phyloP scores from a whole-genome alignment of 192 early-diverging fungal species.

The Coemansia sp. region DNA sequence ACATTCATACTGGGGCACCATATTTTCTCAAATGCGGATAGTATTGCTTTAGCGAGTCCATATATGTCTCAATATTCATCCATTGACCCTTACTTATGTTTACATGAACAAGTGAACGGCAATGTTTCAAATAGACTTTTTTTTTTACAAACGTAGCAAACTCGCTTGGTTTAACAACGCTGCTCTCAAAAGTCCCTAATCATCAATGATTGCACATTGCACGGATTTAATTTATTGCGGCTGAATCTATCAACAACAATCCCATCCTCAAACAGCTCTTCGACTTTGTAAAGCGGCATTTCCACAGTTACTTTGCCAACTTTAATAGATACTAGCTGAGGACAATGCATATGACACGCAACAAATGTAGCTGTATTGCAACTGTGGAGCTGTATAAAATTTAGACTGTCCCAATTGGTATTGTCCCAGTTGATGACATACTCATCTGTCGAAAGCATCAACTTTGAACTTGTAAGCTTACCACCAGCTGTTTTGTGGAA shows the following conservation, averaged over 20 bases:
- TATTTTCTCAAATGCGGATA: slow-evolving; percentile 6
- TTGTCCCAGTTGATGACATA: background rate
- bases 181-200: background rate
- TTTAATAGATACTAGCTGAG: background rate
- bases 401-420: background rate
- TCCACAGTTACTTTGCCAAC: background rate
- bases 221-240: too few relatives aligned
- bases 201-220: background rate
- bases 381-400: background rate
- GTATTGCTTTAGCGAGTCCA: background rate
- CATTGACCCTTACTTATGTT: background rate
- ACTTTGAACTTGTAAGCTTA: background rate
- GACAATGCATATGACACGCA: background rate
- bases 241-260: too few relatives aligned
- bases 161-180: background rate
- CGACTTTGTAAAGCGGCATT: too few relatives aligned
- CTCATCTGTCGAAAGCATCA: background rate
- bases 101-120: background rate
- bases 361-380: background rate
- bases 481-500: background rate
- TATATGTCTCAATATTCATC: background rate
- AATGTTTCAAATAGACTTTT: background rate
- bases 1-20: background rate
- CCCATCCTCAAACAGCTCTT: background rate
- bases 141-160: background rate